These are phyloP conservation scores for Coemansia sp. DNA, from an alignment of 192 early-diverging fungal species.

Conservation along the genomic window DNA sequence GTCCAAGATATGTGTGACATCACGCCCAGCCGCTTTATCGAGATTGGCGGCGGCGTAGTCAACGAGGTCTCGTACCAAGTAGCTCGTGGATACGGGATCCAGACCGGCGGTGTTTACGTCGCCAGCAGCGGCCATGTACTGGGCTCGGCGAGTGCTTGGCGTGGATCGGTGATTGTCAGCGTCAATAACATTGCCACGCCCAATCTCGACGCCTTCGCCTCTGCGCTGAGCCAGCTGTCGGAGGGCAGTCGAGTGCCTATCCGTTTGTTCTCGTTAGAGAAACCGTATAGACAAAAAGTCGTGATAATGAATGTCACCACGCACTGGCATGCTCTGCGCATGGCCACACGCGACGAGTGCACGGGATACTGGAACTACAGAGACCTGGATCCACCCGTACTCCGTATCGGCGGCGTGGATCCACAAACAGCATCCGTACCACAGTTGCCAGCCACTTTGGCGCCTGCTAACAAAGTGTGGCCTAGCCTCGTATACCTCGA, in stretches of 20 bases:
- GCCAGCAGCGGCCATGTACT: conserved; percentile 71
- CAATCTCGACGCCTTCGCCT: conserved; percentile 74
- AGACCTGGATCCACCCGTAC: conserved; percentile 53
- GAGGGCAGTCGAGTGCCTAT: conserved; percentile 72
- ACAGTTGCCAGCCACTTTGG: conserved; percentile 67
- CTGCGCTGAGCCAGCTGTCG: conserved; percentile 67
- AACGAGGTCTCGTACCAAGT: conserved; percentile 77
- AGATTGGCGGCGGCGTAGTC: conserved; percentile 86
- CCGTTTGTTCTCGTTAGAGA: conserved; percentile 73
- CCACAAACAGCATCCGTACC: conserved; percentile 74
- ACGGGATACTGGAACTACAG: conserved; percentile 82
- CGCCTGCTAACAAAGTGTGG: conserved; percentile 71
- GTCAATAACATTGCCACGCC: conserved; percentile 74
- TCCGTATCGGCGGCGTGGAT: conserved; percentile 3
- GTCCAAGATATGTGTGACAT: conserved; percentile 73
- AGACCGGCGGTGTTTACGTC: conserved; percentile 81
- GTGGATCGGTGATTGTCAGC: conserved; percentile 68
- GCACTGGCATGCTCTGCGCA: conserved; percentile 82
- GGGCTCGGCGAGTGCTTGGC: conserved; percentile 64
- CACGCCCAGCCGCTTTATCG: conserved; percentile 83
- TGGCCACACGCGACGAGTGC: conserved; percentile 72
- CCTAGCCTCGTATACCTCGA: conserved; percentile 78
- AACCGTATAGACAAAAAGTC: conserved; percentile 78
- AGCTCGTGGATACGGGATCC: conserved; percentile 69
- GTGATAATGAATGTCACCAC: conserved; percentile 83